Conservation (phyloP, 2,329 filamentous ascomycete genomes). For the Endoconidiophora polonica region DNA sequence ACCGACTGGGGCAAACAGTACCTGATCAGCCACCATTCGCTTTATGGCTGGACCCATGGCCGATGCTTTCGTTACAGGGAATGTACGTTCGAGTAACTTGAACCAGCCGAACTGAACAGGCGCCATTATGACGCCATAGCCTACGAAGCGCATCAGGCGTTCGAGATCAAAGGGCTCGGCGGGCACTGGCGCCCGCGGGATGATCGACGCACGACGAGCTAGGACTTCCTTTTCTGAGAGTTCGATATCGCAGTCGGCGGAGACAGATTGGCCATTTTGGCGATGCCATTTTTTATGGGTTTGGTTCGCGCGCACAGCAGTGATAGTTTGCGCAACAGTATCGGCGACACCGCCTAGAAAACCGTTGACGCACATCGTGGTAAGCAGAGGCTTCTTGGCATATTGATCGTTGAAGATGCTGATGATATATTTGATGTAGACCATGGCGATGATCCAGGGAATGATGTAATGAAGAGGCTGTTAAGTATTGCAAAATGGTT, state of each 20-base stretch:
- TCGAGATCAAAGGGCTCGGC: conserved; percentile 77
- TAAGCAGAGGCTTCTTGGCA: conserved; percentile 47
- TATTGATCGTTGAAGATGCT: conserved; percentile 6
- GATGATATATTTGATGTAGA: conserved; percentile 1
- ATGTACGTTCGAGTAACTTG: conserved; percentile 60
- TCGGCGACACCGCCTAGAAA: conserved; percentile 91
- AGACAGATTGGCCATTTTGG: conserved; percentile 51
- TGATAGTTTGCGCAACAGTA: conserved; percentile 86
- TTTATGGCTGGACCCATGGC: conserved; percentile 68
- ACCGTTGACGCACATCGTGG: conserved; percentile 98
- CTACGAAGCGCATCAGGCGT: conserved; percentile 85
- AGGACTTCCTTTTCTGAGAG: conserved; percentile 65
- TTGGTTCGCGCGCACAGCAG: conserved; percentile 59
- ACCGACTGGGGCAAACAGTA: conserved; percentile 75
- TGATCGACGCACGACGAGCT: conserved; percentile 47
- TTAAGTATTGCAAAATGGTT: conserved; percentile 30
- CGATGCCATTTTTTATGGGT: conserved; percentile 28
- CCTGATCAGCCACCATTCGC: conserved; percentile 79
- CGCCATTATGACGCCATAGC: conserved; percentile 92
- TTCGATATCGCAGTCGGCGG: conserved; percentile 28
- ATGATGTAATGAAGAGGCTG: conserved; percentile 10
- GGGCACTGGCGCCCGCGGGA: conserved; percentile 25
- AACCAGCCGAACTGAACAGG: conserved; percentile 96
- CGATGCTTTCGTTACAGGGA: conserved; percentile 66
- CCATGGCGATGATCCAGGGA: conserved; percentile 9